Evolutionary conservation across 2,329 filamentous ascomycete species (phyloP), one percentile per base, ranked within the genome.

Genomic region (Colletotrichum cereale): DNA sequence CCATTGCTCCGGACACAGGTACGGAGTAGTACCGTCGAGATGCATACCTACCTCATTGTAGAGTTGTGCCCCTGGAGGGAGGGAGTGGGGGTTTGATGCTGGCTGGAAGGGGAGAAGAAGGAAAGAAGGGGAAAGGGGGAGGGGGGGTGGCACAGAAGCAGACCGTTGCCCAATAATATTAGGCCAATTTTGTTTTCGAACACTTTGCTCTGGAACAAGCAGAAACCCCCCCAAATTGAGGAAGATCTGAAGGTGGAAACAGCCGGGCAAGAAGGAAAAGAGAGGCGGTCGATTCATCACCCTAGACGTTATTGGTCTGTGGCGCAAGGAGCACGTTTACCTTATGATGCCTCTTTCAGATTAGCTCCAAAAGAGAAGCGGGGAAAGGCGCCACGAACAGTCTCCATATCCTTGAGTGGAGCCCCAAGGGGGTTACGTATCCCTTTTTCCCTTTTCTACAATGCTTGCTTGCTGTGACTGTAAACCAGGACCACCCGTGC

Each of bases 291-390:
- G 61, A 63, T 40, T 55, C 36, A 48, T 38, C 36, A 63, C 34
- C 48, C 61, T 40, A 63, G 21, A 42, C 61, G 40, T 52, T 63
- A 55, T 42, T 63, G 47, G 26, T 29, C 16, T 31, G 31, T 53
- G 36, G 61, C 47, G 47, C 18, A 3, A 47, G 36, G 47, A 26
- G 26, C 47, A 63, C 47, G 58, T 26, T 48, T 34, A 21, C 47
- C 18, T 21, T 2, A 40, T 29, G 5, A n/a, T 53, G 24, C 36
- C 34, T 16, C 6, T 53, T 63, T 18, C 5, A 18, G 34, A 24
- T 31, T 63, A 55, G 61, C 34, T 4, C 12, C 11, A 2, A 5
- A 7, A 31, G 4, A 63, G 26, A 42, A 63, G 36, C 48, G 48
- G 48, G 61, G 48, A 48, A 40, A n/a, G 21, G 31, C 10, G 34